Evolutionary conservation across 1,139 yeast genomes (phyloP).

Genomic region (Pichia sp.): DNA sequence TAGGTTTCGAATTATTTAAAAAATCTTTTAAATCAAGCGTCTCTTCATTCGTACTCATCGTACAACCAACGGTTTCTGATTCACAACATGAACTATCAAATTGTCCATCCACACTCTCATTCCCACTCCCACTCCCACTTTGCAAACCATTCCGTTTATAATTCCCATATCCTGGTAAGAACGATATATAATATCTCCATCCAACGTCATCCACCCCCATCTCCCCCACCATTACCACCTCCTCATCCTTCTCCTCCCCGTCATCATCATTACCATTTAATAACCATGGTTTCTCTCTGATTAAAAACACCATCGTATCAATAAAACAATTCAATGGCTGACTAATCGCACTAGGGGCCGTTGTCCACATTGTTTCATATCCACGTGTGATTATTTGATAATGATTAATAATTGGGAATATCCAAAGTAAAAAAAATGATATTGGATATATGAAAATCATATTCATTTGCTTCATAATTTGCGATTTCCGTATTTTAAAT

Average conservation of each 20-base stretch:
- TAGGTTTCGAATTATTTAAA: neutral
- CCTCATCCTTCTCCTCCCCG: too few relatives aligned
- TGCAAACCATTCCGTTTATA: neutral
- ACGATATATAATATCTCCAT: conserved; percentile 20
- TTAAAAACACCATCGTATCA: conserved; percentile 67
- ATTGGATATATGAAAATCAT: conserved; percentile 78
- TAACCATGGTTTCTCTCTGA: conserved; percentile 62
- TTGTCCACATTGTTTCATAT: conserved; percentile 44
- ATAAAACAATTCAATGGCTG: conserved; percentile 78
- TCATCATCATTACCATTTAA: conserved; percentile 9
- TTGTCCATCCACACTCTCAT: neutral
- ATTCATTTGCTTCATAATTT: conserved; percentile 72
- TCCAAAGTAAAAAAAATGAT: conserved; percentile 74
- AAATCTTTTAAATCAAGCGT: neutral
- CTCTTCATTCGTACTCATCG: neutral
- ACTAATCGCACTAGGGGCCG: conserved; percentile 62
- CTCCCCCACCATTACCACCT: neutral
- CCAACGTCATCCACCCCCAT: neutral
- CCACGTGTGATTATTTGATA: conserved; percentile 43
- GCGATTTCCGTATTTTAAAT: conserved; percentile 54
- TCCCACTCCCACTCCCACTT: neutral
- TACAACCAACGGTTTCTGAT: too few relatives aligned
- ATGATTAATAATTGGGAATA: conserved; percentile 63
- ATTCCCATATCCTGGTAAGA: conserved; percentile 24
- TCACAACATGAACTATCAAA: too few relatives aligned